A percentile compares a stretch with the other conserved stretches of the same genome.
Evolutionary conservation across 208 protist species (phyloP).

Genomic region (Leishmania guyanensis): DNA sequence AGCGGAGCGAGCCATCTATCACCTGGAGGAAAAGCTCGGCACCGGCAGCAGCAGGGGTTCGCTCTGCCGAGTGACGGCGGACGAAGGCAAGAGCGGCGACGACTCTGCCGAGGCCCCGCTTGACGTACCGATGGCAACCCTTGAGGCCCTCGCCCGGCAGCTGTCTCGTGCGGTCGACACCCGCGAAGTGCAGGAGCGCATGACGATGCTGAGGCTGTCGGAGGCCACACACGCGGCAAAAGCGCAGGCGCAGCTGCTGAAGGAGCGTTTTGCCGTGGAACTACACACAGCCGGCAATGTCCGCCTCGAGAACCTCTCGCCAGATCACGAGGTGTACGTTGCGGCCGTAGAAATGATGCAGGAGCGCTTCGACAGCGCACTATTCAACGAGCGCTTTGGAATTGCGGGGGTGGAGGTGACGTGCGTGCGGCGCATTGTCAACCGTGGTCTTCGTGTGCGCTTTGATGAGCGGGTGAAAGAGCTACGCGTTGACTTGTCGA

Average conservation of each 20-base stretch:
- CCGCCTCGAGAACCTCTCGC: constrained; percentile 73
- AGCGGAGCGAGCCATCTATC: constrained; percentile 39
- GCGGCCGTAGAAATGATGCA: constrained; percentile 66
- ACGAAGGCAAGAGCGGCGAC: neutral
- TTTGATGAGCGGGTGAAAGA: constrained; percentile 83
- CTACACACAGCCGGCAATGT: constrained; percentile 91
- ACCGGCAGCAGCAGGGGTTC: neutral
- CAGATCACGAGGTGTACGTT: constrained; percentile 61
- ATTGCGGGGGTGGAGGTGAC: constrained; percentile 65
- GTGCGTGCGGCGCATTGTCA: constrained; percentile 81
- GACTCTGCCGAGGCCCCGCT: neutral
- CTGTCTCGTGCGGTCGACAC: constrained; percentile 67
- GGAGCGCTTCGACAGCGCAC: constrained; percentile 57
- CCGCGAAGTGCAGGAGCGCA: constrained; percentile 59
- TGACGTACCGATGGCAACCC: constrained; percentile 3
- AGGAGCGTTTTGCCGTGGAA: constrained; percentile 77
- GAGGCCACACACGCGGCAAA: constrained; percentile 31
- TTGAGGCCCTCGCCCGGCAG: constrained; percentile 34
- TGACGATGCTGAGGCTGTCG: constrained; percentile 36
- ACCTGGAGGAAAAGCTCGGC: neutral
- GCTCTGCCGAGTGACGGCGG: neutral
- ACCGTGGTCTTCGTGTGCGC: constrained; percentile 71
- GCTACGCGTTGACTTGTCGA: constrained; percentile 77
- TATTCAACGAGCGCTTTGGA: constrained; percentile 57
- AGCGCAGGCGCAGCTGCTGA: constrained; percentile 40